Evolutionary conservation across 257 asterid species (phyloP), one percentile per base, ranked within the genome.

Genomic region (Scutellaria baicalensis): DNA sequence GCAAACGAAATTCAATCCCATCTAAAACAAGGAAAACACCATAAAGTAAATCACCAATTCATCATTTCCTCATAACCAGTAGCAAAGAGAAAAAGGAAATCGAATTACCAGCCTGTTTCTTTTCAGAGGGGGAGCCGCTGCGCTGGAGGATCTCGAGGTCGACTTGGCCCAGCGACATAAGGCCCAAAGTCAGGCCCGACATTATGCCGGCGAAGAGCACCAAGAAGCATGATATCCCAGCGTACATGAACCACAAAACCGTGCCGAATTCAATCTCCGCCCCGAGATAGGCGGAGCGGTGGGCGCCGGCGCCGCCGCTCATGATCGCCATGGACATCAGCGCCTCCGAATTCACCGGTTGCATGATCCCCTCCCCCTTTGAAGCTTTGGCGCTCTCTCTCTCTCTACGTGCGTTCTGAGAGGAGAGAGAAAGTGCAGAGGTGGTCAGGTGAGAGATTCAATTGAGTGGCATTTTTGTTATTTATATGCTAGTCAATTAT

Each of bases 111-210:
- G 98, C 96, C 77, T 92, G 98, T 71, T 83, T 86, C 77, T 92
- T 92, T 79, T 92, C 96, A 1, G 77, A 5, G 39, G 88, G 82
- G 1, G 96, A 76, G 62, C 96, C 96, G 51, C 96, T 89, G 36
- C 95, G 91, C 83, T 85, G 89, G 68, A 92, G 92, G 83, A 92
- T 88, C 83, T 92, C 98, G 71, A 89, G 96, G 66, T 89, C 96
- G 73, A 92, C 96, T 56, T 84, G 89, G 71, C 88, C 83, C 76
- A 92, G 49, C 0, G 96, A 90, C 98, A 92, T 89, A 69, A 92
- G 89, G 17, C 96, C 98, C 70, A 92, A 67, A 8, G 98, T 92
- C 44, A 92, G 79, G 43, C 98, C 98, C 11, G 96, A 92, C 88
- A 90, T 89, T 56, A 86, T 87, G 10, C 97, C 97, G 3, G 96